phyloP scores from a whole-genome alignment of 805 yeast genomes.

The Lachancea cidri region DNA sequence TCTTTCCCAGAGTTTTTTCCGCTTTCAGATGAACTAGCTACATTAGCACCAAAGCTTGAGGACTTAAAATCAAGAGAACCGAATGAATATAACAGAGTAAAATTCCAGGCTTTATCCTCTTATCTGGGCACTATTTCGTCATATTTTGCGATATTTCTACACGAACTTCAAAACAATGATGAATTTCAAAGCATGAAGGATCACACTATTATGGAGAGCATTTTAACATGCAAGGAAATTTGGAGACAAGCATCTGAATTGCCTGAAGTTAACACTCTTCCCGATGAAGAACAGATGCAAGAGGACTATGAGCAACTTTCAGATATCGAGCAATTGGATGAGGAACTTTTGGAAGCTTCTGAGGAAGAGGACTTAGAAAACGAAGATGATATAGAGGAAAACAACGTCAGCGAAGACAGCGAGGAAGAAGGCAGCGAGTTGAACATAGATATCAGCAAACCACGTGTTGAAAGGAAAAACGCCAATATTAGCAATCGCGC shows the following conservation, averaged over 20 bases:
- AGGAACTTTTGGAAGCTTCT: conserved; percentile 17
- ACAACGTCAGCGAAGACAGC: conserved; percentile 18
- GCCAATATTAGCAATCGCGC: conserved; percentile 19
- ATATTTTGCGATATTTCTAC: conserved; percentile 70
- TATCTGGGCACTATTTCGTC: conserved; percentile 75
- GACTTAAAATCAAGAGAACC: conserved; percentile 30
- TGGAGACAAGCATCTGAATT: conserved; percentile 79
- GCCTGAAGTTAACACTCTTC: conserved; percentile 29
- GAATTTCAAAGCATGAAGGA: conserved; percentile 66
- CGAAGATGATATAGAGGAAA: conserved; percentile 18
- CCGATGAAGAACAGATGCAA: conserved; percentile 28
- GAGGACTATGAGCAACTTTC: conserved; percentile 24
- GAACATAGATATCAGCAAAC: conserved; percentile 48
- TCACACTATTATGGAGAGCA: conserved; percentile 83
- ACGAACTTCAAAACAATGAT: conserved; percentile 49
- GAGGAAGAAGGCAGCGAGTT: conserved; percentile 35
- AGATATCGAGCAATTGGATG: conserved; percentile 15
- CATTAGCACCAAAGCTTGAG: conserved; percentile 40
- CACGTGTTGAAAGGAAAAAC: conserved; percentile 45
- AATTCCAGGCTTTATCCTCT: conserved; percentile 66
- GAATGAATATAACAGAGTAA: conserved; percentile 41
- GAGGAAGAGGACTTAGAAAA: conserved; percentile 17
- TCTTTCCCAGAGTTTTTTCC: conserved; percentile 84
- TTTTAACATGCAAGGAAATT: conserved; percentile 73
- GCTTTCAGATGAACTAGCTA: conserved; percentile 54